Evolutionary conservation across 176 grass and related monocot genomes (phyloP).

Genomic region (Stipa capillata): DNA sequence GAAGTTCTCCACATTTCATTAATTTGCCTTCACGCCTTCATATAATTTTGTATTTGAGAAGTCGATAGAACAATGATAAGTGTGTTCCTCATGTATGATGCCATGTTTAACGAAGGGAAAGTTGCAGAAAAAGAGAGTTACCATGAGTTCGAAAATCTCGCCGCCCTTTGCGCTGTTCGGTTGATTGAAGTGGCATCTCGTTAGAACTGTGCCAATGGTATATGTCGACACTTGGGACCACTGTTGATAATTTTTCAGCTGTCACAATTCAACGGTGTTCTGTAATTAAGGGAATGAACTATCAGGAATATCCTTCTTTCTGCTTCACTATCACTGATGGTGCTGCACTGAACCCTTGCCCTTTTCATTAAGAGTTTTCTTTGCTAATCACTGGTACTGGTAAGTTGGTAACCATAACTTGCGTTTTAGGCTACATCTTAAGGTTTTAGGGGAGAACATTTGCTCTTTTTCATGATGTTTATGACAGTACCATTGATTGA

Average conservation of each 20-base stretch:
- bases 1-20: not conserved
- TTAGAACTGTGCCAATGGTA: constrained; percentile 15
- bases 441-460: constrained; percentile 1
- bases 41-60: not conserved
- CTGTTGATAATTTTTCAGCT: constrained; percentile 24
- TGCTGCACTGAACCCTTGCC: constrained; percentile 7
- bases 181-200: not conserved
- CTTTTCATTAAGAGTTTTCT: constrained; percentile 12
- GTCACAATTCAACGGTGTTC: constrained; percentile 28
- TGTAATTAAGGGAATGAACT: constrained; percentile 29
- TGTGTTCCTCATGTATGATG: not conserved
- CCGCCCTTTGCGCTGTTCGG: too few relatives aligned
- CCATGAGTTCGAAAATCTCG: not conserved
- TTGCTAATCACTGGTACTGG: not conserved
- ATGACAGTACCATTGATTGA: not conserved
- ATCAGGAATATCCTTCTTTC: constrained; percentile 46
- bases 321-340: constrained; percentile 34
- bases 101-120: not conserved
- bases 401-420: not conserved
- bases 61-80: not conserved
- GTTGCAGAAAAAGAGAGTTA: too few relatives aligned
- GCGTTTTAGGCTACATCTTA: not conserved
- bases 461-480: constrained; percentile 10
- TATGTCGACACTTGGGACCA: constrained; percentile 45
- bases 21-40: constrained; percentile 9